These are phyloP conservation scores for Neonectria hederae DNA, from an alignment of 2,329 filamentous ascomycete species.

Conservation along the genomic window DNA sequence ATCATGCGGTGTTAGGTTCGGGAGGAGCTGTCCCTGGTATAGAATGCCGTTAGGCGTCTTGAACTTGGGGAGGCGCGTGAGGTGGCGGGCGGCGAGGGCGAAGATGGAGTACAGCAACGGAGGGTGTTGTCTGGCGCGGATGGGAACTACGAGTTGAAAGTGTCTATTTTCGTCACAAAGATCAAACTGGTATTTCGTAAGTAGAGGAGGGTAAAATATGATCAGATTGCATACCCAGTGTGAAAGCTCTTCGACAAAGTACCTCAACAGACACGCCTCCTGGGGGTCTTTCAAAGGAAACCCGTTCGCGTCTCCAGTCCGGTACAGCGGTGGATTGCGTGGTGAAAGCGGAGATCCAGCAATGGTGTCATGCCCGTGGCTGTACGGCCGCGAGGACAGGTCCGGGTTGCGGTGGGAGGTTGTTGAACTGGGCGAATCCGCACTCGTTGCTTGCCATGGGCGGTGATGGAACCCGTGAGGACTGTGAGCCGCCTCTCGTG, in stretches of 20 bases:
- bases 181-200: conserved; percentile 47
- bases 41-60: conserved; percentile 48
- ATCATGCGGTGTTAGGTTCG: conserved; percentile 48
- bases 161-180: conserved; percentile 52
- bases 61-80: conserved; percentile 51
- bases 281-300: conserved; percentile 49
- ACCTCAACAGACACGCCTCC: conserved; percentile 51
- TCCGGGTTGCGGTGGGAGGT: conserved; percentile 13
- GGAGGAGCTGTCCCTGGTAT: conserved; percentile 51
- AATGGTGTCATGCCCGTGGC: conserved; percentile 1
- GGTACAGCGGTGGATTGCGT: conserved; percentile 15
- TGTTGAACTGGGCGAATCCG: conserved; percentile 17
- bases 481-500: conserved; percentile 8
- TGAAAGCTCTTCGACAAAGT: conserved; percentile 53
- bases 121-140: conserved; percentile 48
- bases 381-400: conserved; percentile 6
- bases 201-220: background rate
- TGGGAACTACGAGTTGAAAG: conserved; percentile 51
- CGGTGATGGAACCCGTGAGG: conserved; percentile 12
- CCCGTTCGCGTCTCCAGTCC: conserved; percentile 2
- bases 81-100: conserved; percentile 51
- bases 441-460: conserved; percentile 11
- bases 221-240: conserved; percentile 46
- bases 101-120: conserved; percentile 54
- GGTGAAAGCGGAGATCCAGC: conserved; percentile 21